phyloP scores from a whole-genome alignment of 148 eudicot species.

The Chenopodium berlandieri region DNA sequence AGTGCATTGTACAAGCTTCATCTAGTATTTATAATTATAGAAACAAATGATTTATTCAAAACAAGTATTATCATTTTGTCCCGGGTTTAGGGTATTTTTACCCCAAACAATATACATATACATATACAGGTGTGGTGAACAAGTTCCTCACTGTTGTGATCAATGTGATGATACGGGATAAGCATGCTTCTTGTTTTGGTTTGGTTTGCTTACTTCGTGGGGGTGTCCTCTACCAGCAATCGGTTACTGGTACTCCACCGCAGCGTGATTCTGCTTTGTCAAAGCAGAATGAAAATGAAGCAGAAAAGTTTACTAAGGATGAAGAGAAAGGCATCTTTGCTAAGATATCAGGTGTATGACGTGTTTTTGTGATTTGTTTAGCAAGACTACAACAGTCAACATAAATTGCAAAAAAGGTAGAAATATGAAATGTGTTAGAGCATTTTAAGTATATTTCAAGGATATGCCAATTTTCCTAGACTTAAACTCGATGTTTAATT shows the following conservation, averaged over 20 bases:
- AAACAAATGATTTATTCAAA: too few species aligned
- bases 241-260: conserved; percentile 66
- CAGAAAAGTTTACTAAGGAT: conserved; percentile 36
- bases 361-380: neutral
- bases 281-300: conserved; percentile 39
- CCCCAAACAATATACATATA: too few species aligned
- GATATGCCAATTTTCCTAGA: conserved; percentile 1
- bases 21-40: too few species aligned
- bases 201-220: conserved; percentile 82
- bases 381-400: neutral
- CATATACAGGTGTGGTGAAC: conserved; percentile 95
- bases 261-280: conserved; percentile 41
- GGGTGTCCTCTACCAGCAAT: conserved; percentile 88
- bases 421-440: neutral
- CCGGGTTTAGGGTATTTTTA: too few species aligned
- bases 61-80: too few species aligned
- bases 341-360: conserved; percentile 59
- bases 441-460: neutral
- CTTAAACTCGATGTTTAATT: neutral
- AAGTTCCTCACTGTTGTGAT: conserved; percentile 88
- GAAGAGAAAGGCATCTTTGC: conserved; percentile 49
- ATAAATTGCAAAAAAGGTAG: neutral
- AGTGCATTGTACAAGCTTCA: too few species aligned
- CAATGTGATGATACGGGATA: conserved; percentile 93
- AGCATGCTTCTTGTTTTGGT: conserved; percentile 86